Base-by-base conservation (phyloP, 192 early-diverging fungal species). In the Diversispora eburnea region DNA sequence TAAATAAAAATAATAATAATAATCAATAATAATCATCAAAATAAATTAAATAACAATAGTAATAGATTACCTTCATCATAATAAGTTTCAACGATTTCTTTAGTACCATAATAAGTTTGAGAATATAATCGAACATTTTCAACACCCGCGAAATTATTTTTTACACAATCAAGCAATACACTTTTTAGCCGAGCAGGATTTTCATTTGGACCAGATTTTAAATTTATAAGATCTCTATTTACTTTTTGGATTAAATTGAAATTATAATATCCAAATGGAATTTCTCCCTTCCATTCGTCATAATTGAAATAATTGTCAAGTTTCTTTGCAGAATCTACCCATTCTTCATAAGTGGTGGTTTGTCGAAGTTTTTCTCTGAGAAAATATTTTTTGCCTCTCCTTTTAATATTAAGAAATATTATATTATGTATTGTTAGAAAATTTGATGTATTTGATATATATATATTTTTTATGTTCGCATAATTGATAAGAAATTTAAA, bases 51-150 rank as follows among this genome's bases (percentile, higher is more conserved):
- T 6, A 20, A 41, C 8, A 5, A 52, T 42, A 5, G 4, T 25
- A 15, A 48, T 19, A 57, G 10, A 63, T 0, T 41, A 86, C 85
- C 84, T 83, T 93, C 89, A 33, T 87, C 77, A 5, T 88, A 80
- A 77, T 88, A 93, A 25, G 83, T 78, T 55, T 93, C 88, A 17
- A 95, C 84, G 1, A 89, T 77, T 8, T 79, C 72, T 70, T 92
- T 93, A 41, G 93, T 93, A 41, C 92, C 93, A 57, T 86, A 77
- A 77, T 91, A 92, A 17, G 88, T 87, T 20, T 88, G 82, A 49
- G 86, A 84, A 77, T 93, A 95, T 25, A 95, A 80, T 8, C 81
- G 79, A 74, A 84, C 80, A 78, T 91, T 92, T 60, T 93, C 91
- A 42, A 93, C 82, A 8, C 91, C 91, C 25, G 86, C 91, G 76